A percentile compares a stretch with the other conserved stretches of the same genome.
Evolutionary conservation across 1,139 yeast species (phyloP).

Genomic region (Candida smagusa): DNA sequence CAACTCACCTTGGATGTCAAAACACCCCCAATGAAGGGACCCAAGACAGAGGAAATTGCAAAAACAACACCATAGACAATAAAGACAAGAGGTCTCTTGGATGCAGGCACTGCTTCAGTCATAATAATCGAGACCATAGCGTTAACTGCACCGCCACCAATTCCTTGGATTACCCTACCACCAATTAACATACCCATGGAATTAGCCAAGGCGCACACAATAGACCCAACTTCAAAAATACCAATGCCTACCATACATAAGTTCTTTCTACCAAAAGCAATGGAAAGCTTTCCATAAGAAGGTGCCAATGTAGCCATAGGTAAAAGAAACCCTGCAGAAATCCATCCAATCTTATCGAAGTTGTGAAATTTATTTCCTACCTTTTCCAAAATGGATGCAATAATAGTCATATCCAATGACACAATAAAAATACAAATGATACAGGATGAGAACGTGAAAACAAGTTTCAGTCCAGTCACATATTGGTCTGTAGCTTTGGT

Average conservation of each 20-base stretch:
- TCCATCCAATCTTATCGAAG: constrained; percentile 20
- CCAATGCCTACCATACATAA: constrained; percentile 16
- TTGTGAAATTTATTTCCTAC: constrained; percentile 18
- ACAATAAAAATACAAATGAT: constrained; percentile 51
- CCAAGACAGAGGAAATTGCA: constrained; percentile 20
- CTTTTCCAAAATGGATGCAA: constrained; percentile 18
- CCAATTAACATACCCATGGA: constrained; percentile 22
- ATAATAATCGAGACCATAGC: constrained; percentile 17
- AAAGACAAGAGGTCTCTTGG: constrained; percentile 16
- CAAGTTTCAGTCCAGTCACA: constrained; percentile 40
- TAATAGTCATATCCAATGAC: constrained; percentile 62
- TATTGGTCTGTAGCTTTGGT: constrained; percentile 48
- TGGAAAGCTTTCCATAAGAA: constrained; percentile 20
- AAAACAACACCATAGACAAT: constrained; percentile 18
- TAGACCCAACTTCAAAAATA: constrained; percentile 21
- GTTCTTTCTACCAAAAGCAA: constrained; percentile 20
- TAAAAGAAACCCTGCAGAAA: constrained; percentile 19
- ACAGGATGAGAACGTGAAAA: constrained; percentile 43
- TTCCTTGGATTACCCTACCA: constrained; percentile 21
- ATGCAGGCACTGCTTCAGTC: constrained; percentile 21
- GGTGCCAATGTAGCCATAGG: constrained; percentile 22
- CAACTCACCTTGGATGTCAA: constrained; percentile 19
- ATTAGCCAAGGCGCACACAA: constrained; percentile 16
- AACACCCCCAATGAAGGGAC: constrained; percentile 26
- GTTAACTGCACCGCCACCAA: constrained; percentile 19